Conservation (phyloP, 371 early-diverging fungal species). For the Syncephalis plumigaleata region DNA sequence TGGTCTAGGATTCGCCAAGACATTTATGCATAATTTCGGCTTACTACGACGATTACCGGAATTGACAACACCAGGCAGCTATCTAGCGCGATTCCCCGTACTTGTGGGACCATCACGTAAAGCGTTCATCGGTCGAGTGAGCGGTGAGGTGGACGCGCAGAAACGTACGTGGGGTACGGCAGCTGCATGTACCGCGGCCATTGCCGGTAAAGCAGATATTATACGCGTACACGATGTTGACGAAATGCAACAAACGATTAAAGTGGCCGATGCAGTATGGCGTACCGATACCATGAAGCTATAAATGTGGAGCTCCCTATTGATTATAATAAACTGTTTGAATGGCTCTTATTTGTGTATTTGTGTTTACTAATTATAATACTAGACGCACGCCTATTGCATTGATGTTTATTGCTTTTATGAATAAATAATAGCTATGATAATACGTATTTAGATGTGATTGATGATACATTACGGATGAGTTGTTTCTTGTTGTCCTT, state of each 20-base stretch:
- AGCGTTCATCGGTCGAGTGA: conserved; percentile 65
- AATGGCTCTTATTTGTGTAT: too few relatives aligned
- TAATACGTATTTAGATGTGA: too few relatives aligned
- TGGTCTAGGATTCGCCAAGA: conserved; percentile 94
- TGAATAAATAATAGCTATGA: too few relatives aligned
- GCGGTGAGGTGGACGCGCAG: conserved; percentile 46
- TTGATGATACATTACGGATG: too few relatives aligned
- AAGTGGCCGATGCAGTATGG: conserved; percentile 69
- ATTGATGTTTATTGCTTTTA: too few relatives aligned
- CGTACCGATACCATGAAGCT: too few relatives aligned
- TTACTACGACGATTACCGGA: conserved; percentile 52
- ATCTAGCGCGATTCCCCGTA: conserved; percentile 55
- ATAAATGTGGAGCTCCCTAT: too few relatives aligned
- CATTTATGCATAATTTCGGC: conserved; percentile 67
- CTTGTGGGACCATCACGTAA: conserved; percentile 78
- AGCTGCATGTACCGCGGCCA: conserved; percentile 76
- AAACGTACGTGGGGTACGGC: conserved; percentile 84
- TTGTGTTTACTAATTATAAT: too few relatives aligned
- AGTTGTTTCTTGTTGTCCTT: too few relatives aligned
- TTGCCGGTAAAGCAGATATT: conserved; percentile 77
- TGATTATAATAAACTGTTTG: too few relatives aligned
- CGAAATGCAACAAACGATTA: conserved; percentile 74
- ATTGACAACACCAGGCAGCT: conserved; percentile 21
- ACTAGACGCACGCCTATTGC: too few relatives aligned
- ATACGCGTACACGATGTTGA: conserved; percentile 89